Evolutionary conservation across 148 eudicot species (phyloP).

Genomic region (Camellia granthamiana): DNA sequence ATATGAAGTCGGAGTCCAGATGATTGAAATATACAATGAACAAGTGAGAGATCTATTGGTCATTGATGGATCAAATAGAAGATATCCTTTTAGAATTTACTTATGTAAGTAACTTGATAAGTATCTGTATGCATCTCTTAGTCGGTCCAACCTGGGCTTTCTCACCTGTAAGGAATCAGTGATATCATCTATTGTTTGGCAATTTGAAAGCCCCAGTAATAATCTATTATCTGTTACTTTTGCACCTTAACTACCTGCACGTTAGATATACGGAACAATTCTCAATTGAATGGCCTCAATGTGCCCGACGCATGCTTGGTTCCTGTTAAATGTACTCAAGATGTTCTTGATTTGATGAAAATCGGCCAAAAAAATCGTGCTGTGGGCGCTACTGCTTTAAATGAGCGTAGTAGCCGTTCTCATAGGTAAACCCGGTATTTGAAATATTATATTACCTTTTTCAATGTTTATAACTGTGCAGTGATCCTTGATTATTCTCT

Average conservation of each 20-base stretch:
- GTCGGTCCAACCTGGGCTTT: not conserved
- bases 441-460: not conserved
- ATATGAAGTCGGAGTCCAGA: conserved; percentile 88
- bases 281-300: conserved; percentile 89
- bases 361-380: conserved; percentile 86
- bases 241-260: conserved; percentile 57
- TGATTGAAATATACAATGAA: conserved; percentile 97
- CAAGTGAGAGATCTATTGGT: conserved; percentile 94
- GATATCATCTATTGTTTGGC: not conserved
- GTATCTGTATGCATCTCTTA: not conserved
- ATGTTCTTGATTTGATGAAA: conserved; percentile 88
- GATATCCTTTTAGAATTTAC: conserved; percentile 67
- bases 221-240: not conserved
- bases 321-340: conserved; percentile 74
- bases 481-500: not conserved
- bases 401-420: conserved; percentile 94
- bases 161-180: not conserved
- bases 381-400: conserved; percentile 96
- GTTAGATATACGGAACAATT: conserved; percentile 82
- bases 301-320: conserved; percentile 93
- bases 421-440: conserved; percentile 54
- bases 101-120: not conserved
- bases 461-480: not conserved
- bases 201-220: not conserved
- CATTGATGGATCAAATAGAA: conserved; percentile 67